Evolutionary conservation across 2,329 filamentous ascomycete genomes (phyloP), one percentile per base, ranked within the genome.

Genomic region (Monosporascus sp.): DNA sequence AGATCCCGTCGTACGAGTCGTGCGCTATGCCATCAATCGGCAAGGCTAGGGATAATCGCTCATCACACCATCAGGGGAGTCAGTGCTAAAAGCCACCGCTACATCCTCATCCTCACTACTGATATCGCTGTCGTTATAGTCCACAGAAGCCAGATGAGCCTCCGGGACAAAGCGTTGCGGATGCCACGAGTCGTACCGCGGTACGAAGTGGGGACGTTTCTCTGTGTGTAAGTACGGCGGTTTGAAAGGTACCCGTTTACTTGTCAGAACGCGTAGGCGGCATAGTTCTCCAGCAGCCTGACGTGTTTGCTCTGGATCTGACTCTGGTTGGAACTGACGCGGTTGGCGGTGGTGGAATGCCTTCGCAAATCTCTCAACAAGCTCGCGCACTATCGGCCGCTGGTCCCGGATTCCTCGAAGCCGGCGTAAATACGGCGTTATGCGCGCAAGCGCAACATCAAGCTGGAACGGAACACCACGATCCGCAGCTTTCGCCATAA

Each of bases 111-210:
- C 52, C 18, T 55, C 52, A 15, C 51, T 55, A 38, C 53, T 57
- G 7, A 52, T 39, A n/a, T 53, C 53, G 35, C 46, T 49, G 38
- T 57, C 46, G 15, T 24, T 20, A 14, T 37, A 22, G 18, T 52
- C 17, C 2, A 31, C 6, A 22, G 52, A 25, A n/a, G 51, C 41
- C 14, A 38, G 22, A 22, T 55, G 55, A 6, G 52, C 52, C 8
- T 50, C 18, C 18, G 9, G 17, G 14, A 55, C 48, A 37, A 57
- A 54, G 31, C 48, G 47, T 3, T 54, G 44, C 3, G 51, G 50
- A 37, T 57, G 37, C 44, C 38, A 49, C 20, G 57, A 57, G 20
- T 59, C 57, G 49, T 57, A 59, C 8, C 57, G 53, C 43, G 49
- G 51, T 15, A 55, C 41, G n/a, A 51, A 54, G 35, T 48, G 50